phyloP scores from a whole-genome alignment of 441 rosid species.

The Adansonia madagascariensis region DNA sequence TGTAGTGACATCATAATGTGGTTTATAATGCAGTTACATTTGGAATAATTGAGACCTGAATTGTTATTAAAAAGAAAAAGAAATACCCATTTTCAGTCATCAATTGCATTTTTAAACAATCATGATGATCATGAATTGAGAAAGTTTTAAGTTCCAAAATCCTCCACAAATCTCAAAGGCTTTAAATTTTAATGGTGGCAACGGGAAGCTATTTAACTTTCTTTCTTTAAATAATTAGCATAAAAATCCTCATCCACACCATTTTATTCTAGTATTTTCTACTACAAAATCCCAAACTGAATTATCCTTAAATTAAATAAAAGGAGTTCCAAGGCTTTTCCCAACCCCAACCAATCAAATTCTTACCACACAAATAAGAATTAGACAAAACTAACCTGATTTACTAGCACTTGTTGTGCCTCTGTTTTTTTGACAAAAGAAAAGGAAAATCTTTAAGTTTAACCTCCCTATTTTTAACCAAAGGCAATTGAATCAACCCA shows the following conservation, averaged over 20 bases:
- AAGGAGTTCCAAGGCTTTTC: slow-evolving; percentile 22
- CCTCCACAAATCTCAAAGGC: slow-evolving; percentile 40
- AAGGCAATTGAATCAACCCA: slow-evolving; percentile 21
- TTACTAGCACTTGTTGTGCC: too few relatives aligned
- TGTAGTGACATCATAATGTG: background rate
- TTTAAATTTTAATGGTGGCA: background rate
- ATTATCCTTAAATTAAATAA: slow-evolving; percentile 18
- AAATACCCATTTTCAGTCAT: background rate
- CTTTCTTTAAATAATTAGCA: slow-evolving; percentile 28
- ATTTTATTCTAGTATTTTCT: background rate
- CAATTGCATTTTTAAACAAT: background rate
- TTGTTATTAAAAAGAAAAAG: too few relatives aligned
- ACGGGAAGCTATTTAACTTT: background rate
- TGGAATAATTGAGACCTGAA: background rate
- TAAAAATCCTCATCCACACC: slow-evolving; percentile 31
- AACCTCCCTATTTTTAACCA: slow-evolving; percentile 30
- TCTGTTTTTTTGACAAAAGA: background rate
- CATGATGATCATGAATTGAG: background rate
- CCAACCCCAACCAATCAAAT: slow-evolving; percentile 35
- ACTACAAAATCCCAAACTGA: slow-evolving; percentile 20
- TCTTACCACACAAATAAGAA: background rate
- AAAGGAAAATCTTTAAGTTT: background rate
- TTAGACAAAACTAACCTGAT: too few relatives aligned
- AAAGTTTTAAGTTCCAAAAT: slow-evolving; percentile 22
- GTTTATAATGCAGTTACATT: background rate